Conservation (phyloP, 2,329 filamentous ascomycete species). For the Fusarium sp. region DNA sequence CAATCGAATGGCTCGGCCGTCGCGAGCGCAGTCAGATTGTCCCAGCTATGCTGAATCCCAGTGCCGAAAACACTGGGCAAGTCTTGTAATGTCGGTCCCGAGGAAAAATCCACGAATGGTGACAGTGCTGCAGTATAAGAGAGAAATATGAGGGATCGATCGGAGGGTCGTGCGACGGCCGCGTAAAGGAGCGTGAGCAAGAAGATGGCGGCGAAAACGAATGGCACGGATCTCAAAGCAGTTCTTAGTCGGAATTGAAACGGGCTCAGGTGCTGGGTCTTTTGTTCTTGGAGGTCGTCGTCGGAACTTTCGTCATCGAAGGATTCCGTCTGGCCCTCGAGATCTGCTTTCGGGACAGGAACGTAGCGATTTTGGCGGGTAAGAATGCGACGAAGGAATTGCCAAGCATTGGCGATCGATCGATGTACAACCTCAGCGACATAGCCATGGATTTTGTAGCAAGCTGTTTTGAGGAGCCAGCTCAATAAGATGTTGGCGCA, state of each 20-base stretch:
- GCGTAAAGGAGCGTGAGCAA: constrained; percentile 35
- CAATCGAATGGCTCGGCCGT: constrained; percentile 35
- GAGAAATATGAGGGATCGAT: constrained; percentile 47
- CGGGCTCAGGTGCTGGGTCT: not conserved
- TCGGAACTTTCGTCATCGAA: not conserved
- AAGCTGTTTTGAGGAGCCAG: constrained; percentile 43
- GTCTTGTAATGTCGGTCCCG: constrained; percentile 40
- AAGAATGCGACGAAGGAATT: constrained; percentile 6
- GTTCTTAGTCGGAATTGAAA: not conserved
- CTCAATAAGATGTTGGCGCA: constrained; percentile 19
- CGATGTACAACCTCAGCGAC: constrained; percentile 42
- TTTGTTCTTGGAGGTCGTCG: not conserved
- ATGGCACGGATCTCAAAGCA: not conserved
- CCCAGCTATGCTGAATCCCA: constrained; percentile 41
- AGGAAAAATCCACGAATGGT: constrained; percentile 48
- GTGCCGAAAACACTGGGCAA: constrained; percentile 36
- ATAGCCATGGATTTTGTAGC: constrained; percentile 30
- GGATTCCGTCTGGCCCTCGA: not conserved
- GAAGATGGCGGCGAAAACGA: not conserved
- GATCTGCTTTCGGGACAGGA: constrained; percentile 25
- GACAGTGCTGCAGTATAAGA: constrained; percentile 49
- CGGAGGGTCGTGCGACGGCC: constrained; percentile 40
- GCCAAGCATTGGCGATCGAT: constrained; percentile 26
- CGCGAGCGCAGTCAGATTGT: constrained; percentile 44
- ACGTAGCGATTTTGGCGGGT: constrained; percentile 14